Base-by-base conservation (phyloP, 1,139 yeast genomes). In the Hansenula lynferdii region DNA sequence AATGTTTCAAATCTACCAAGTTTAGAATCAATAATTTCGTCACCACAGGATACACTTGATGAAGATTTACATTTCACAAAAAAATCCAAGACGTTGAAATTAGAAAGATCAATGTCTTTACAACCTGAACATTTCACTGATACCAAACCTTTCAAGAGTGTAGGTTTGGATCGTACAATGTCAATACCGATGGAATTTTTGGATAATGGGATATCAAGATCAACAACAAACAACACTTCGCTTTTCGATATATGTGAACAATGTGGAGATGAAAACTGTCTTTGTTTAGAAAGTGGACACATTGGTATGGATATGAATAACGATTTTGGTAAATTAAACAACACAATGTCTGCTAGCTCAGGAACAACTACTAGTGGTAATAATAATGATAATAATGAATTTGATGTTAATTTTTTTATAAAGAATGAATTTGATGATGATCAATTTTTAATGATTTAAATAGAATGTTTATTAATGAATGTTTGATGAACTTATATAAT, bases 241-340 rank as follows among this genome's bases (percentile, higher is more conserved):
- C 4, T 35, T 23, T 42, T 32, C 22, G 34, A 38, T 19, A 16
- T 20, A 18, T 38, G 35, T 36, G 36, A 33, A 26, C 25, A 29
- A 14, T 21, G 35, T 16, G 62, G 60, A 36, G 68, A 73, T 48
- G 65, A 66, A 0, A 65, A 70, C 9, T 69, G 75, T 43, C 51
- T 68, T 35, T 69, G 75, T 48, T 53, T 67, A 37, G 73, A 42
- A 35, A 44, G 41, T 23, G 28, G 26, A 6, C 24, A 14, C 20
- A 28, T 26, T 38, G 36, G 23, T 22, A 20, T 7, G 6, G 21
- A n/a, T 28, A 4, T 9, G 16, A 23, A 9, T 20, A 29, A 14
- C 6, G 30, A 19, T 23, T 16, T 8, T 31, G 28, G 8, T n/a
- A 18, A 14, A 20, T n/a, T 8, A 16, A 12, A 17, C 11, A 22